Base-by-base conservation (phyloP, 345 rosid genomes). In the Brassica rapa region DNA sequence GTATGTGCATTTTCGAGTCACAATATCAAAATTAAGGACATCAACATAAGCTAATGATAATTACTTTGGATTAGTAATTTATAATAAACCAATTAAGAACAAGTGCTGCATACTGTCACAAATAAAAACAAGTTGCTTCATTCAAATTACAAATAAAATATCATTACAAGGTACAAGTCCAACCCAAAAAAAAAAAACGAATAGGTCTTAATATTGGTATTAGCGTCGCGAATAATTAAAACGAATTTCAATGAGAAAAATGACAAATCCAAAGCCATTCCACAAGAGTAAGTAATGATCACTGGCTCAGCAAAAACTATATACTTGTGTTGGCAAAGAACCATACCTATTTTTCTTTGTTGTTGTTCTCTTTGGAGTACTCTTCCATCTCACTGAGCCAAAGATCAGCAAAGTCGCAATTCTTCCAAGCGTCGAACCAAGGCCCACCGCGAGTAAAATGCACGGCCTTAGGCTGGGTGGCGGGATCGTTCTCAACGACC, bases 401-500 rank as follows among this genome's bases (percentile, higher is more conserved):
- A 10, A 93, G 85, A 82, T 93, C 96, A 0, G 98, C 98, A 76
- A 95, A 95, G 46, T 93, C 97, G 11, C 99, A 93, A 27, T 90
- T 80, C 81, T 89, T 95, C 98, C 98, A 93, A 41, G 93, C 91
- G 68, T 95, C 97, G 63, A 95, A 91, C 99, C 99, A 95, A 0
- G 98, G 99, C 6, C 99, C 99, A 55, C 98, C 99, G 0, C 97
- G 93, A 66, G 99, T 93, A 69, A 87, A 95, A 80, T 95, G 99
- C 53, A 95, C 80, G 0, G 97, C 99, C 62, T 90, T 95, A 1
- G 99, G 98, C 64, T 66, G 74, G 0, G 94, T 89, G 2, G 81
- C 68, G 1, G 89, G 76, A 73, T 95, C 94, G 1, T 84, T 85
- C 74, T 91, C 86, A 53, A 87, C 86, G 64, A 85, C 87, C 86